A percentile compares a stretch with the other conserved stretches of the same genome.
Evolutionary conservation across 768 basidiomycete species (phyloP).

Genomic region (Rhodocollybia butyracea): DNA sequence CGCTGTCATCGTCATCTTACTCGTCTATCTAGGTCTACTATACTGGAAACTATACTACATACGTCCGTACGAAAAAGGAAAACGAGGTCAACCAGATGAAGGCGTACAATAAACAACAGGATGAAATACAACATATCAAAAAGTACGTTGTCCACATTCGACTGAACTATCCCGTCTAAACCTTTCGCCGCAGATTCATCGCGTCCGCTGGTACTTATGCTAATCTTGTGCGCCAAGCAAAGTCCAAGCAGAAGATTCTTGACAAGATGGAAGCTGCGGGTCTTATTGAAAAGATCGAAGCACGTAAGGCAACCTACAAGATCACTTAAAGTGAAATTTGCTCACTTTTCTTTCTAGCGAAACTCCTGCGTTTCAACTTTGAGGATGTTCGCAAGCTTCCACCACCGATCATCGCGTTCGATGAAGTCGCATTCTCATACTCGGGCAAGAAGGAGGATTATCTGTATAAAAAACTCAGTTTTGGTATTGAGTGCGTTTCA

Average conservation of each 20-base stretch:
- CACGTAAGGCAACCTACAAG: constrained; percentile 14
- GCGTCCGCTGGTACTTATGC: constrained; percentile 99
- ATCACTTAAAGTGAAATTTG: not conserved
- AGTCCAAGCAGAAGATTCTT: constrained; percentile 99
- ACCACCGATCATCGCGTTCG: constrained; percentile 96
- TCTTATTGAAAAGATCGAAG: constrained; percentile 88
- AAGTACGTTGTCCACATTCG: no score
- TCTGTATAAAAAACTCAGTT: constrained; percentile 85
- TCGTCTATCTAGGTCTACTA: constrained; percentile 97
- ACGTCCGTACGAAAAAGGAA: constrained; percentile 93
- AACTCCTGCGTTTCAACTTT: constrained; percentile 88
- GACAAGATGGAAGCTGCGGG: constrained; percentile 99
- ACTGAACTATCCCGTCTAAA: constrained; percentile 10
- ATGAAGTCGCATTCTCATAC: constrained; percentile 93
- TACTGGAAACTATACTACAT: constrained; percentile 95
- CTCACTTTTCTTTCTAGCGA: constrained; percentile 22
- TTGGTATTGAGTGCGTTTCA: constrained; percentile 92
- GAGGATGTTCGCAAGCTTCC: constrained; percentile 92
- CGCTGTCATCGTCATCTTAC: constrained; percentile 81
- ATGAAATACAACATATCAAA: constrained; percentile 97
- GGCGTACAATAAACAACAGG: constrained; percentile 97
- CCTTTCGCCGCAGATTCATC: constrained; percentile 65
- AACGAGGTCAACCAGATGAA: constrained; percentile 99
- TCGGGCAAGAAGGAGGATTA: constrained; percentile 86
- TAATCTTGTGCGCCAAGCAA: constrained; percentile 97